Evolutionary conservation across 176 grass and related monocot genomes (phyloP).

Genomic region (Tuctoria greenei): DNA sequence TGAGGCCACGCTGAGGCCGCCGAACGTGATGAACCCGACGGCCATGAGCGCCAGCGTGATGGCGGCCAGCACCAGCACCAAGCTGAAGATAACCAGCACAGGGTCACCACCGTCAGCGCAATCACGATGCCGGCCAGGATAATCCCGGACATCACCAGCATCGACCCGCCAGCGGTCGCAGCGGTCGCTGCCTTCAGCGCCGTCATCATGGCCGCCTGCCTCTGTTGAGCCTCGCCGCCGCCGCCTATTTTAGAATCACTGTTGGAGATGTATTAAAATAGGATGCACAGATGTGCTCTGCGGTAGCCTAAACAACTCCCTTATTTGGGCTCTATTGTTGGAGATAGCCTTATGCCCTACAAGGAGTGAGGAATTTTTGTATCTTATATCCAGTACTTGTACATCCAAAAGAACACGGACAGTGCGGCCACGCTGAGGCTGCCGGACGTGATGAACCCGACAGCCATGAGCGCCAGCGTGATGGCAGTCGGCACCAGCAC

Average conservation of each 20-base stretch:
- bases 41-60: constrained; percentile 61
- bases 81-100: constrained; percentile 90
- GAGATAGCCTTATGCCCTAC: no score
- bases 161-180: constrained; percentile 54
- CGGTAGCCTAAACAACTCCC: no score
- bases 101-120: constrained; percentile 70
- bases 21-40: constrained; percentile 68
- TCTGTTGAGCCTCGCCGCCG: constrained; percentile 43
- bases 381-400: no score
- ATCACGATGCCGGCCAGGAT: constrained; percentile 71
- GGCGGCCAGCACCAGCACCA: constrained; percentile 73
- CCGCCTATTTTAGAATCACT: no score
- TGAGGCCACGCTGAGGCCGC: constrained; percentile 71
- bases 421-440: constrained; percentile 78
- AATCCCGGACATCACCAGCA: constrained; percentile 80
- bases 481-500: constrained; percentile 76
- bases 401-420: constrained; percentile 95
- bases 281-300: no score
- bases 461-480: constrained; percentile 51
- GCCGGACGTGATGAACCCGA: constrained; percentile 77
- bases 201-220: constrained; percentile 48
- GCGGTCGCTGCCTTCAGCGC: constrained; percentile 64
- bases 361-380: no score
- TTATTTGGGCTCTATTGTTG: no score
- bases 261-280: no score